Evolutionary conservation across 805 yeast species (phyloP), one percentile per base, ranked within the genome.

Genomic region (Wickerhamiella kurtzmanii): DNA sequence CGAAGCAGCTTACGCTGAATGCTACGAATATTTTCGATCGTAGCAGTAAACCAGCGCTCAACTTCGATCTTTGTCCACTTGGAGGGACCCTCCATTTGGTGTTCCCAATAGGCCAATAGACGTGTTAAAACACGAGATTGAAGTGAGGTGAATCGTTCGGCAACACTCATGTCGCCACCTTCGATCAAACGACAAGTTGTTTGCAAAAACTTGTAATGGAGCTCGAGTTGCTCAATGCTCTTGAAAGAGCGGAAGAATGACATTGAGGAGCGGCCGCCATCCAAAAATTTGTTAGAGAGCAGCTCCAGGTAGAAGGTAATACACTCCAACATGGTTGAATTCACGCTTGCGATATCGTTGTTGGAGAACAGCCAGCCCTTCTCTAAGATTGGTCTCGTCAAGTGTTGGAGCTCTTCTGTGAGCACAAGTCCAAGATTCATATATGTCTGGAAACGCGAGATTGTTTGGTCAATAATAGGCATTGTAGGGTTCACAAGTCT

Each of bases 391-490:
- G 75, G 74, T 2, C 63, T 60, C 1, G 66, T 56, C 64, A 73
- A 80, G 43, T 75, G 79, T 22, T 71, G 64, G 42, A 81, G 73
- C 0, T 85, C 77, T 48, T 75, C 76, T 59, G 86, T 80, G 44
- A 87, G 75, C 53, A 77, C 82, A 16, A 85, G 70, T 0, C 95
- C 88, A 32, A 87, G 67, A 43, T 75, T 73, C 48, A 89, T 75
- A 60, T 85, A 86, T 2, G 79, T 73, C 54, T 79, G 79, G 60
- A 89, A 82, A 60, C 86, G 95, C 41, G 77, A 87, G 50, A 89
- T 75, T 74, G 86, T 81, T 64, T 89, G 96, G 63, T 92, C 98
- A 55, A 92, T 84, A 80, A 86, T 84, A 87, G 86, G 82, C 78
- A 88, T 76, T 0, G 96, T 87, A 1, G 96, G 95, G 56, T 81